A percentile compares a stretch with the other conserved stretches of the same genome.
Conservation (phyloP, 345 rosid genomes). For the Eucalyptus lansdowneana region DNA sequence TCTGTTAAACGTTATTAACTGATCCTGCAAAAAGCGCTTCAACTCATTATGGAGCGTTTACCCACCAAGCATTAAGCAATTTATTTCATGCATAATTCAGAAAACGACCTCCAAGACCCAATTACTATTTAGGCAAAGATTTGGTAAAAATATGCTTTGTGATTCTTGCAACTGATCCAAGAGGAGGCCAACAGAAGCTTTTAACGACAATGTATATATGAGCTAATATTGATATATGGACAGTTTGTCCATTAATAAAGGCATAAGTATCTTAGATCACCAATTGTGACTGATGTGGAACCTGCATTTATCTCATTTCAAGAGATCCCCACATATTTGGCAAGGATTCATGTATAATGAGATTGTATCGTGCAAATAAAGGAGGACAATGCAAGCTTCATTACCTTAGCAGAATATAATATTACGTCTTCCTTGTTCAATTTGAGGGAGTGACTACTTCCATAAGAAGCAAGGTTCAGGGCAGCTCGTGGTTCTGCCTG, state of each 20-base stretch:
- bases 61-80: not conserved
- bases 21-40: not conserved
- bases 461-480: conserved; percentile 93
- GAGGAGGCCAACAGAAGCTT: not conserved
- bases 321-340: not conserved
- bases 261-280: not conserved
- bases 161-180: not conserved
- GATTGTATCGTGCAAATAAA: not conserved
- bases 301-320: not conserved
- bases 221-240: not conserved
- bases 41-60: not conserved
- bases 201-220: not conserved
- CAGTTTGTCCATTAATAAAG: not conserved
- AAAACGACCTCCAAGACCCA: not conserved
- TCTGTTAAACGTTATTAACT: not conserved
- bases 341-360: not conserved
- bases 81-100: not conserved
- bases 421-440: conserved; percentile 76
- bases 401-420: conserved; percentile 94
- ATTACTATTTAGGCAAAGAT: not conserved
- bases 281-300: not conserved
- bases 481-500: conserved; percentile 99
- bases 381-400: not conserved
- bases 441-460: conserved; percentile 81
- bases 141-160: not conserved